Evolutionary conservation across 352 stramenopile species (phyloP).

Genomic region (Phytophthora boehmeriae): DNA sequence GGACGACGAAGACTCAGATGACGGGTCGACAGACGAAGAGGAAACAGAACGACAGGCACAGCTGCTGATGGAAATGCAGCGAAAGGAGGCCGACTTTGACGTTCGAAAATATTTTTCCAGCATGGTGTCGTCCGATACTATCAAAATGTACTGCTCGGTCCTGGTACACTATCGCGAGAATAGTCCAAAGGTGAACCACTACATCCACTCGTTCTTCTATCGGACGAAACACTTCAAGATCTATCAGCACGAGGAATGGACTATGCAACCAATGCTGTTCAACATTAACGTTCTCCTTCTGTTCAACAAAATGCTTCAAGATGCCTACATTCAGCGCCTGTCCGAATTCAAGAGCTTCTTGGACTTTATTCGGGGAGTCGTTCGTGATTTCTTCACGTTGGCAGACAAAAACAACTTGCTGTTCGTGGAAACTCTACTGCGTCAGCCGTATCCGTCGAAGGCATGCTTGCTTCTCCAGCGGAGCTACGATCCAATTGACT

Average conservation of each 20-base stretch:
- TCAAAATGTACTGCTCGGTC: constrained; percentile 85
- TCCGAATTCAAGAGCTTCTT: constrained; percentile 71
- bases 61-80: constrained; percentile 83
- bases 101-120: constrained; percentile 82
- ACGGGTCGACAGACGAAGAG: constrained; percentile 77
- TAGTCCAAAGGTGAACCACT: constrained; percentile 86
- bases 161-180: constrained; percentile 79
- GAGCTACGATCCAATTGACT: constrained; percentile 75
- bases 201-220: constrained; percentile 90
- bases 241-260: constrained; percentile 72
- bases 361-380: constrained; percentile 79
- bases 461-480: constrained; percentile 76
- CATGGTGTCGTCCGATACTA: constrained; percentile 81
- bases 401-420: constrained; percentile 82
- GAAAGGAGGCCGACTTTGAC: constrained; percentile 88
- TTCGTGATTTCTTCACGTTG: constrained; percentile 82
- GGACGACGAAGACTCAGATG: constrained; percentile 46
- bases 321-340: constrained; percentile 62
- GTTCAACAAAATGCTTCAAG: constrained; percentile 89
- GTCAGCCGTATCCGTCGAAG: constrained; percentile 71
- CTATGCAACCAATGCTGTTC: constrained; percentile 88
- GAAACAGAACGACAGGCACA: constrained; percentile 71
- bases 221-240: constrained; percentile 84
- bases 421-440: constrained; percentile 77
- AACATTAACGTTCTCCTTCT: constrained; percentile 82